A percentile compares a stretch with the other conserved stretches of the same genome.
Conservation (phyloP, 441 rosid species). For the Mallotus japonicus region DNA sequence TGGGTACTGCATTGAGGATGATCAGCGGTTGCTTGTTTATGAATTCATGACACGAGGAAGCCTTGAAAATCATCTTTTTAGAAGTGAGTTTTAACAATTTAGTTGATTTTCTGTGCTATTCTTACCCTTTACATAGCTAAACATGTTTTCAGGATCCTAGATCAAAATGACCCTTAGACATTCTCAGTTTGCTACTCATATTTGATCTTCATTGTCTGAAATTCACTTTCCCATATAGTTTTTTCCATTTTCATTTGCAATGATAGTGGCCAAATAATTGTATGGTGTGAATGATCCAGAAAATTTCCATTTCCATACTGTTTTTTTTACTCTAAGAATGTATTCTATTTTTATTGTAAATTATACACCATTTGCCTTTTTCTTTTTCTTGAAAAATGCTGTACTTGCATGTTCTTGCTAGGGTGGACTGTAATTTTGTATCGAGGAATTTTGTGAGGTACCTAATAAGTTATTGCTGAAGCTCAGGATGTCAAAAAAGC, state of each 20-base stretch:
- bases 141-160: neutral
- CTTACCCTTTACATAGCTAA: neutral
- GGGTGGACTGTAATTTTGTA: neutral
- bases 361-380: neutral
- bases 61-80: constrained; percentile 90
- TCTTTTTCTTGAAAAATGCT: neutral
- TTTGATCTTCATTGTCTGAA: neutral
- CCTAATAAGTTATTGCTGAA: constrained; percentile 3
- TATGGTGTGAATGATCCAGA: constrained; percentile 2
- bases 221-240: neutral
- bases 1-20: constrained; percentile 97
- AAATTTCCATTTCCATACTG: neutral
- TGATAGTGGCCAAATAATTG: neutral
- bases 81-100: constrained; percentile 46
- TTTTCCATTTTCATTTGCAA: neutral
- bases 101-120: constrained; percentile 25
- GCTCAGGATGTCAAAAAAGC: constrained; percentile 5
- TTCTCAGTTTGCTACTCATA: neutral
- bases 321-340: neutral
- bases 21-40: constrained; percentile 82
- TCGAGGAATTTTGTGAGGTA: neutral
- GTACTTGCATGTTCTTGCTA: constrained; percentile 1
- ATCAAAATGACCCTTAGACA: neutral
- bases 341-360: neutral
- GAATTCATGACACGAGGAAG: constrained; percentile 94